A percentile compares a stretch with the other conserved stretches of the same genome.
These are phyloP conservation scores for Sanghuangporus sanghuang DNA, from an alignment of 1,284 basidiomycete species.

Conservation along the genomic window DNA sequence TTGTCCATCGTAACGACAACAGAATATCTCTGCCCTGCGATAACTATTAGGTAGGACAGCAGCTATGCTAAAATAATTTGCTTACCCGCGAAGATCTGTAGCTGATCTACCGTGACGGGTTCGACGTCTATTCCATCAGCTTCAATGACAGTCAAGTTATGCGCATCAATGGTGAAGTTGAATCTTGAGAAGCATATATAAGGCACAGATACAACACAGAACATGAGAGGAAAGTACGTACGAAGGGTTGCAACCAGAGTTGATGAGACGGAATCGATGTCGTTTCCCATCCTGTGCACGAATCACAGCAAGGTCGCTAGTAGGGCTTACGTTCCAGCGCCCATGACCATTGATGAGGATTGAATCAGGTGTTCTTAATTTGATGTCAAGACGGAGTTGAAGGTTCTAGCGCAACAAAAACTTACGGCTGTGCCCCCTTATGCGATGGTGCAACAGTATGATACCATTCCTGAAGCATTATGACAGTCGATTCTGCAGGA, in stretches of 20 bases:
- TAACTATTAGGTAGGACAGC: constrained; percentile 24
- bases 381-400: not conserved
- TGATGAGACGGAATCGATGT: constrained; percentile 36
- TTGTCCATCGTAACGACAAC: constrained; percentile 32
- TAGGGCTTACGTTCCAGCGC: constrained; percentile 15
- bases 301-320: constrained; percentile 30
- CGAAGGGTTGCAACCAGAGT: constrained; percentile 34
- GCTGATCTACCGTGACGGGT: constrained; percentile 37
- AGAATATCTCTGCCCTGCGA: constrained; percentile 34
- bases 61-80: not conserved
- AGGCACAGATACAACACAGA: not conserved
- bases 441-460: constrained; percentile 1
- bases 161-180: constrained; percentile 36
- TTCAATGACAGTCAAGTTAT: constrained; percentile 43
- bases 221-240: not conserved
- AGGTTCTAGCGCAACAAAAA: not conserved
- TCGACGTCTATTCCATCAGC: constrained; percentile 40
- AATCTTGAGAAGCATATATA: constrained; percentile 24
- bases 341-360: constrained; percentile 30
- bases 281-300: constrained; percentile 27
- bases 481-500: constrained; percentile 8
- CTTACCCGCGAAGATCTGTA: constrained; percentile 28
- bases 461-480: constrained; percentile 17
- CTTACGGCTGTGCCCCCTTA: constrained; percentile 4
- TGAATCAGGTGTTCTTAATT: constrained; percentile 20